Evolutionary conservation across 2,329 filamentous ascomycete genomes (phyloP), one percentile per base, ranked within the genome.

Genomic region (Fusarium oxysporum): DNA sequence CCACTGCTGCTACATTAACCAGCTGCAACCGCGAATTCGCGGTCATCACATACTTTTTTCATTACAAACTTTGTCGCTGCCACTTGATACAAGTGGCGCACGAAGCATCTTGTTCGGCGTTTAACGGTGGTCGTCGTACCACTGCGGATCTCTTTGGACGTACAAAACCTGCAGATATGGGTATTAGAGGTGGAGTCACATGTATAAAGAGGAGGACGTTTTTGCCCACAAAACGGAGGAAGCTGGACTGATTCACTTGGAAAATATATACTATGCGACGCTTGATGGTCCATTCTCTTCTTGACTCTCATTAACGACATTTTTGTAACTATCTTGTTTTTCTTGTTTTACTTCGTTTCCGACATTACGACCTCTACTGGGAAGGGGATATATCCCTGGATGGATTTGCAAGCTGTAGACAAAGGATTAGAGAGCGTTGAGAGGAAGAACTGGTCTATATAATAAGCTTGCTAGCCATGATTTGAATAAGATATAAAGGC

Each of bases 91-190:
- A 45, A 60, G 64, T 37, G 71, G 72, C 35, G 61, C 65, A 58
- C 69, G 68, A 77, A 71, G 75, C 75, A 78, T 76, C 68, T 57
- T 70, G 65, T 73, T 77, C 53, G 76, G 76, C 76, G 76, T 78
- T 78, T 67, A 64, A 73, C 63, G 68, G 74, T 77, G 59, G 77
- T 76, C 54, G 61, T 70, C 51, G 44, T 35, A 71, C 44, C 59
- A 76, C 62, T 63, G 54, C 70, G 71, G 72, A 75, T 74, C 70
- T 77, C 50, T 71, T 71, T 72, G 71, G 56, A 66, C 62, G 55
- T 66, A 72, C 56, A 74, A 72, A 56, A 58, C 59, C 57, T 69
- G 59, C 66, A 62, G 66, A 63, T 45, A 48, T 53, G 66, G 66
- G 50, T 23, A 45, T 53, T 58, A 62, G 71, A 74, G 53, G 58